Percentiles rank a stretch among this genome's conserved stretches.
phyloP scores from a whole-genome alignment of 139 green algal genomes.

The Coccomyxa sp. region DNA sequence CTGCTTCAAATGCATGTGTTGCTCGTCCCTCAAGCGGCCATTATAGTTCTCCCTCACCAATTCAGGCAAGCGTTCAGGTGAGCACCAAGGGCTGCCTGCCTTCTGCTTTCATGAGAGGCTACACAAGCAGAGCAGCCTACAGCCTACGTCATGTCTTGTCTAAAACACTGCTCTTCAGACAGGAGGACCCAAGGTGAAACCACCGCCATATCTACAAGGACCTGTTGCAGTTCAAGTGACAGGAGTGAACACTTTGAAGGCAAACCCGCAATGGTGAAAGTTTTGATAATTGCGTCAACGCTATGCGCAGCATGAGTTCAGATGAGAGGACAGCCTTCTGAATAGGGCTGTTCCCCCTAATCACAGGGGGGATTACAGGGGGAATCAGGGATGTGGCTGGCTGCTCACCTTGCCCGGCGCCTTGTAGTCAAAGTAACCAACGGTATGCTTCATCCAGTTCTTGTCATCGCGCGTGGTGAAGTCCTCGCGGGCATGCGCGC shows the following conservation, averaged over 20 bases:
- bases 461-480: slow-evolving; percentile 87
- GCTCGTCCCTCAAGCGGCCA: too few species aligned
- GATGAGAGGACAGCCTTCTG: not conserved
- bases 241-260: not conserved
- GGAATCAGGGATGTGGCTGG: not conserved
- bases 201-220: not conserved
- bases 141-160: not conserved
- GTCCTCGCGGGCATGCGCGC: slow-evolving; percentile 96
- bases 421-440: slow-evolving; percentile 61
- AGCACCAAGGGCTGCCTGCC: too few species aligned
- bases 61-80: too few species aligned
- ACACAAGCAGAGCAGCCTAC: not conserved
- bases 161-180: not conserved
- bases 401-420: slow-evolving; percentile 14
- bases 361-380: not conserved
- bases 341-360: not conserved
- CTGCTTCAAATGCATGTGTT: too few species aligned
- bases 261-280: not conserved
- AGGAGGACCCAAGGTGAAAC: not conserved
- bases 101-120: not conserved
- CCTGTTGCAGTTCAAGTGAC: not conserved
- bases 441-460: slow-evolving; percentile 98
- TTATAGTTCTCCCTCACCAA: too few species aligned
- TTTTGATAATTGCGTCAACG: not conserved
- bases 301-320: not conserved